These are phyloP conservation scores for Trametes coccinea DNA, from an alignment of 768 basidiomycete genomes.

Conservation along the genomic window DNA sequence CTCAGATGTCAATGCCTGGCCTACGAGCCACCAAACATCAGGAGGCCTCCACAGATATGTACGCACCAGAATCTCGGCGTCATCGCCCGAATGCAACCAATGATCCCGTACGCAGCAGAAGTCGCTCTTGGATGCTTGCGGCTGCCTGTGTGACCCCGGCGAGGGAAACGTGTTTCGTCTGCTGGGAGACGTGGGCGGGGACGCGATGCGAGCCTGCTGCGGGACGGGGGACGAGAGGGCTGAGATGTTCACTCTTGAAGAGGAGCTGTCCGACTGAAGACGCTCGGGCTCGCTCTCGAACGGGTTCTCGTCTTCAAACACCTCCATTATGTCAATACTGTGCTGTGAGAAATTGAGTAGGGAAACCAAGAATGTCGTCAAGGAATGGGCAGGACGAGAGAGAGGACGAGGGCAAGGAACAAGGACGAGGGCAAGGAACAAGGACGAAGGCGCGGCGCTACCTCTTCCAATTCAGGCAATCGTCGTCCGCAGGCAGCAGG, in stretches of 20 bases:
- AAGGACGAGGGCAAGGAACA: too few species aligned
- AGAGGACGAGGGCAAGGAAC: not conserved
- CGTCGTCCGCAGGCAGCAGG: too few species aligned
- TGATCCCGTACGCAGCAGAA: conserved; percentile 78
- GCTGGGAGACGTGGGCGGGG: conserved; percentile 48
- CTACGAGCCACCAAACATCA: too few species aligned
- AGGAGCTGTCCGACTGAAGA: conserved; percentile 48
- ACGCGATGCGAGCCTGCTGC: conserved; percentile 38
- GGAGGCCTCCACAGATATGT: too few species aligned
- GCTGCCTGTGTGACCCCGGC: conserved; percentile 53
- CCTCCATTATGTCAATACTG: conserved; percentile 30
- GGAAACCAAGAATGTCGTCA: not conserved
- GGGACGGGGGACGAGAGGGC: conserved; percentile 59
- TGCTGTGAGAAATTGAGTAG: not conserved
- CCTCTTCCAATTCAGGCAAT: too few species aligned
- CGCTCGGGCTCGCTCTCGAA: conserved; percentile 39
- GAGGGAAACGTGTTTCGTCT: conserved; percentile 54
- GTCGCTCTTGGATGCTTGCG: conserved; percentile 65
- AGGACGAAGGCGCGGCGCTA: too few species aligned
- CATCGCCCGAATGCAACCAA: conserved; percentile 79
- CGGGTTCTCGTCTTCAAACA: conserved; percentile 44
- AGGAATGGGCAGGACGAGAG: not conserved
- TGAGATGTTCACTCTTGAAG: conserved; percentile 55
- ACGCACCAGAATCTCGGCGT: conserved; percentile 76
- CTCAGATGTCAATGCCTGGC: not conserved